Conservation (phyloP, 257 asterid species). For the Gentiana straminea region DNA sequence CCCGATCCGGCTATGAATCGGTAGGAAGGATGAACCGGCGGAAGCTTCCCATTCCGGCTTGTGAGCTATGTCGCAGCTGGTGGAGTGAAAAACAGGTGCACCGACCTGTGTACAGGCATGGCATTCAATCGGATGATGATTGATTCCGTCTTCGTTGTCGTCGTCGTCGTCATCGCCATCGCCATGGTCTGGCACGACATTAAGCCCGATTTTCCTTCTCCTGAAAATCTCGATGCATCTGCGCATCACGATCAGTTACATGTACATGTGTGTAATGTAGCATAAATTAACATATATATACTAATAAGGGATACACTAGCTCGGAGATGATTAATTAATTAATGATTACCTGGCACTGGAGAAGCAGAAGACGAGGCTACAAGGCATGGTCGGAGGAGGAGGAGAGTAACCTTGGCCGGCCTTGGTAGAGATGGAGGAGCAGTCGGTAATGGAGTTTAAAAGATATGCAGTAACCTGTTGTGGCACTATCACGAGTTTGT, state of each 20-base stretch:
- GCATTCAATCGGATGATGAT: constrained; percentile 37
- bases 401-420: background rate
- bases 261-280: no score
- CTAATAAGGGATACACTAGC: background rate
- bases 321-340: no score
- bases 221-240: constrained; percentile 66
- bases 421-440: background rate
- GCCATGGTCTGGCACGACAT: constrained; percentile 19
- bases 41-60: constrained; percentile 93
- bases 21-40: constrained; percentile 78
- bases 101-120: constrained; percentile 86
- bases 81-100: constrained; percentile 84
- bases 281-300: background rate
- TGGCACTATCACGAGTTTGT: background rate
- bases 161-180: constrained; percentile 14
- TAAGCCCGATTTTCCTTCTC: constrained; percentile 27
- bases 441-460: background rate
- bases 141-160: no score
- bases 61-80: constrained; percentile 76
- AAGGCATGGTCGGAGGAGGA: constrained; percentile 36
- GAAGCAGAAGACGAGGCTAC: constrained; percentile 37
- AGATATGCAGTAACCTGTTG: background rate
- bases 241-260: background rate
- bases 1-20: constrained; percentile 38
- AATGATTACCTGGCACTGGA: constrained; percentile 39